These are phyloP conservation scores for Nicotiana tomentosiformis DNA, from an alignment of 257 asterid genomes.

Conservation along the genomic window DNA sequence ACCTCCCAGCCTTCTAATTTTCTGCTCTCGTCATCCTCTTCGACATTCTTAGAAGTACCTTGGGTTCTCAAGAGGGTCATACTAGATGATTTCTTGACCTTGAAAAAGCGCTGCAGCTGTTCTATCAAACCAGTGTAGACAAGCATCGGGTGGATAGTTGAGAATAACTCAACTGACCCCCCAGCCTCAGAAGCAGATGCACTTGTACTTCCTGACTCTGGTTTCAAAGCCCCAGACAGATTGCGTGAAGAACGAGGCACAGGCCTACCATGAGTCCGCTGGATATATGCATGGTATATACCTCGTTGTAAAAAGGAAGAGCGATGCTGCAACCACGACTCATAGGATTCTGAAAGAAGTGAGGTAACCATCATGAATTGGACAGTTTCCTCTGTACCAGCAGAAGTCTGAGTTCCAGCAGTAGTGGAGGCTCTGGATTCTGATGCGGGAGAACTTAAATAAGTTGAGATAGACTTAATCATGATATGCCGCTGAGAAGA, in stretches of 20 bases:
- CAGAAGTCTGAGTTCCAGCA: constrained; percentile 48
- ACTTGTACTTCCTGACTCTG: constrained; percentile 29
- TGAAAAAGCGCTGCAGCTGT: constrained; percentile 84
- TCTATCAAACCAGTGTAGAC: constrained; percentile 89
- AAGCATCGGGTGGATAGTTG: constrained; percentile 84
- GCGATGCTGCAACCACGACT: constrained; percentile 89
- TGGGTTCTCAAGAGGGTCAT: constrained; percentile 16
- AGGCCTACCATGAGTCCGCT: constrained; percentile 60
- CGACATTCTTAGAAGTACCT: constrained; percentile 23
- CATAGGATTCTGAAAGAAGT: constrained; percentile 82
- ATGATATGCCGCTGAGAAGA: constrained; percentile 65
- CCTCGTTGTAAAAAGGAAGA: constrained; percentile 81
- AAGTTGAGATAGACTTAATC: constrained; percentile 58
- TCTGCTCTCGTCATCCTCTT: constrained; percentile 45
- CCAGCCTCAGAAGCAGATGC: constrained; percentile 28
- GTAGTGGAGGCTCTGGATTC: constrained; percentile 51
- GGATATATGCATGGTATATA: constrained; percentile 85
- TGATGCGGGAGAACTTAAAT: constrained; percentile 49
- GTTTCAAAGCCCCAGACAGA: constrained; percentile 14
- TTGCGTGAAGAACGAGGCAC: constrained; percentile 31
- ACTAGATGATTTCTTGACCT: constrained; percentile 39
- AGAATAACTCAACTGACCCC: constrained; percentile 47
- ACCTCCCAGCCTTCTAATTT: constrained; percentile 83
- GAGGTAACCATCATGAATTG: constrained; percentile 99
- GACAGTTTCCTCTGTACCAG: constrained; percentile 86